Percentiles rank a stretch among this genome's conserved stretches.
phyloP scores from a whole-genome alignment of 2,329 filamentous ascomycete genomes.

The Gliomastix tumulicola region DNA sequence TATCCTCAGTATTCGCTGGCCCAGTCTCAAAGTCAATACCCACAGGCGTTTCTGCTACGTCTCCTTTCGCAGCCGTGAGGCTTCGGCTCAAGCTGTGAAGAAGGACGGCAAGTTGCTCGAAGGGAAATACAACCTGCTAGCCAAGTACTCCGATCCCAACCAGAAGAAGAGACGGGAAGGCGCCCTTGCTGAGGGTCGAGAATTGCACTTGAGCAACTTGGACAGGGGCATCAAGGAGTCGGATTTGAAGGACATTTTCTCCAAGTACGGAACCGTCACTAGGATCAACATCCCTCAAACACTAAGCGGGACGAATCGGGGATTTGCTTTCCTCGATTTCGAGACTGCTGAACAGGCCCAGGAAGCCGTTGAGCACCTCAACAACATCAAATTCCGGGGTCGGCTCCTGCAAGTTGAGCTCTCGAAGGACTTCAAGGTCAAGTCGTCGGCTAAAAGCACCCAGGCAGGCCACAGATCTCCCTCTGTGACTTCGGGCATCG shows the following conservation, averaged over 20 bases:
- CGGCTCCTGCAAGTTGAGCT: slow-evolving; percentile 62
- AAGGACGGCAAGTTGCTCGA: slow-evolving; percentile 67
- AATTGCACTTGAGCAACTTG: slow-evolving; percentile 71
- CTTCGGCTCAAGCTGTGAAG: slow-evolving; percentile 63
- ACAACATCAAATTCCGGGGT: slow-evolving; percentile 63
- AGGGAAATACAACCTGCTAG: slow-evolving; percentile 60
- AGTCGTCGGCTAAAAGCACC: slow-evolving; percentile 42
- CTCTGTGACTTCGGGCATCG: slow-evolving; percentile 24
- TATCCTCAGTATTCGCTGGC: slow-evolving; percentile 80
- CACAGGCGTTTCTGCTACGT: slow-evolving; percentile 93
- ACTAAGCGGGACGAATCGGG: slow-evolving; percentile 61
- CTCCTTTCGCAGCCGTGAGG: slow-evolving; percentile 68
- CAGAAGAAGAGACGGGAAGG: slow-evolving; percentile 74
- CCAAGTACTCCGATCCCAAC: slow-evolving; percentile 77
- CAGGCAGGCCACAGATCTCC: slow-evolving; percentile 21
- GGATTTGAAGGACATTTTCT: slow-evolving; percentile 65
- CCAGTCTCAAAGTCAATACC: slow-evolving; percentile 82
- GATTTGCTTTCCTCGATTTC: slow-evolving; percentile 77
- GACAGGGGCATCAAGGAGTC: slow-evolving; percentile 55
- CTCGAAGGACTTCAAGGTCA: slow-evolving; percentile 49
- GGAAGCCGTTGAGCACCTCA: slow-evolving; percentile 57
- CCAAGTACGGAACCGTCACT: slow-evolving; percentile 68
- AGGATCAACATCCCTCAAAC: slow-evolving; percentile 65
- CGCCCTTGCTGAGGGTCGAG: slow-evolving; percentile 77
- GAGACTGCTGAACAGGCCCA: slow-evolving; percentile 62